These are phyloP conservation scores for Gamarada debralockiae DNA, from an alignment of 495 filamentous ascomycete species.

Conservation along the genomic window DNA sequence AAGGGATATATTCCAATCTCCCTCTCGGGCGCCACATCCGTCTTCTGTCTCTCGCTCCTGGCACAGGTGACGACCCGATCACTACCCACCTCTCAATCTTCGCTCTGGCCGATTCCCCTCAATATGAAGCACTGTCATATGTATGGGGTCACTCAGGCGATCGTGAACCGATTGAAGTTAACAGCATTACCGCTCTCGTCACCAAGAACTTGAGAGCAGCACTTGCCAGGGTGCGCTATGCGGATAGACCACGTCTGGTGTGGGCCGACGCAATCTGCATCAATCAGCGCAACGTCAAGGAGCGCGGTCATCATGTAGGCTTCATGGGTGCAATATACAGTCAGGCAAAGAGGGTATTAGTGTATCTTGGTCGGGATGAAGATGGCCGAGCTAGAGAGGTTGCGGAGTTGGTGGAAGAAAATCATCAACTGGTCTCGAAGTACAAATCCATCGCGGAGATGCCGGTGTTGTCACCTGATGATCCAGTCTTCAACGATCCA, in stretches of 20 bases:
- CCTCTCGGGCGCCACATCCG: too few relatives aligned
- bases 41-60: not conserved
- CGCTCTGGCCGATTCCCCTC: not conserved
- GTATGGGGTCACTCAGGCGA: not conserved
- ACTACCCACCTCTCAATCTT: not conserved
- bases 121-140: not conserved
- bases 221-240: not conserved
- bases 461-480: not conserved
- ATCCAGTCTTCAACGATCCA: not conserved
- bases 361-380: not conserved
- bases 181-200: not conserved
- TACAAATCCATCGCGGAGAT: not conserved
- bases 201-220: not conserved
- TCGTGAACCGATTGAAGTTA: not conserved
- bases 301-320: not conserved
- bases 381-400: not conserved
- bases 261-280: not conserved
- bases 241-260: not conserved
- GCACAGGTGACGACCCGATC: not conserved
- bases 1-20: too few relatives aligned
- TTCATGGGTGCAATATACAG: conserved; percentile 3
- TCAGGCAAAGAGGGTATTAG: not conserved
- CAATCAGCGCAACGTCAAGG: not conserved
- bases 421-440: not conserved
- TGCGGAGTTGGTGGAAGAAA: not conserved